Evolutionary conservation across 2,329 filamentous ascomycete genomes (phyloP).

Genomic region (Trichoderma semiorbis): DNA sequence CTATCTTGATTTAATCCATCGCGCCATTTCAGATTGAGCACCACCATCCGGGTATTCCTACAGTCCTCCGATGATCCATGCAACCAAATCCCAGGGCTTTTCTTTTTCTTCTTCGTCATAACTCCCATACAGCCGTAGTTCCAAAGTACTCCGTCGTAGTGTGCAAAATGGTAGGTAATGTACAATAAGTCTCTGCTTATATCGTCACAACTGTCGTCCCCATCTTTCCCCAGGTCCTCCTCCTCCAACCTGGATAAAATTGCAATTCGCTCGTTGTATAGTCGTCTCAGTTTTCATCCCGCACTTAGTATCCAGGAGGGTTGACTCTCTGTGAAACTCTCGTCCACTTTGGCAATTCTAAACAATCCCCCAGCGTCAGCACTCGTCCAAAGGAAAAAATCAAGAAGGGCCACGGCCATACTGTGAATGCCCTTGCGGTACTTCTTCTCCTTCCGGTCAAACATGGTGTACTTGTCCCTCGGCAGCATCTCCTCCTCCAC

Average conservation of each 20-base stretch:
- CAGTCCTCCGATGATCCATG: constrained; percentile 13
- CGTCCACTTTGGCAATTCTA: constrained; percentile 89
- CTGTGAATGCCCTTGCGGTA: constrained; percentile 98
- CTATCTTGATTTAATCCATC: neutral
- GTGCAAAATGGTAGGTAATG: neutral
- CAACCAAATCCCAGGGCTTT: neutral
- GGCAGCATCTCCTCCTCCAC: constrained; percentile 93
- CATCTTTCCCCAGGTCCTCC: neutral
- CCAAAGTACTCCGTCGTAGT: neutral
- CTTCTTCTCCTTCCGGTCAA: constrained; percentile 91
- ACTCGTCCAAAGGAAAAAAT: neutral
- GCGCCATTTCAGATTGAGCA: constrained; percentile 7
- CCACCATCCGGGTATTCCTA: constrained; percentile 25
- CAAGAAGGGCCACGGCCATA: constrained; percentile 47
- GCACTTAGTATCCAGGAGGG: constrained; percentile 80
- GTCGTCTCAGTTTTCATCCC: neutral
- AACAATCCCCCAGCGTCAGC: constrained; percentile 21
- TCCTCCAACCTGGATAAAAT: neutral
- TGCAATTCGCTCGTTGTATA: neutral
- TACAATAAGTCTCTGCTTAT: constrained; percentile 13
- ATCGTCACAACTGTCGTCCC: neutral
- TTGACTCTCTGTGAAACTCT: constrained; percentile 91
- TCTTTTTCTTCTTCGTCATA: neutral
- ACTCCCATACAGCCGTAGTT: neutral
- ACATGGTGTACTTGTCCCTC: constrained; percentile 96